Evolutionary conservation across 2,329 filamentous ascomycete species (phyloP), one percentile per base, ranked within the genome.

Genomic region (Penicillium sp.): DNA sequence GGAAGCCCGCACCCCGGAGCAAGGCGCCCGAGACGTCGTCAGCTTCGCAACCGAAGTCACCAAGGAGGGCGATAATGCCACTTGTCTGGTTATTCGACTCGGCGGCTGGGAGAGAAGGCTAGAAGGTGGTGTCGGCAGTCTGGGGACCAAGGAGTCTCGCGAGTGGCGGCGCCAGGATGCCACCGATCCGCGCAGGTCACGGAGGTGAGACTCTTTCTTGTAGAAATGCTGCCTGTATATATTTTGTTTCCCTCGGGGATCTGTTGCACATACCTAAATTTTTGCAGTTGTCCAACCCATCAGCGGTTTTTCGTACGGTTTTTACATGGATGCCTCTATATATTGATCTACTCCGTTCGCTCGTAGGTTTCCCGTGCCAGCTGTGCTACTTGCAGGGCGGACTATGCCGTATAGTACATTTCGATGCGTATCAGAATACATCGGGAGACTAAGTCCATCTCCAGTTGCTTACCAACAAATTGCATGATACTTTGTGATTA

Each of bases 91-190:
- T 2, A 74, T 84, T 10, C 68, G 80, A 33, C 62, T 84, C 14
- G 80, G 80, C 4, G 80, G 80, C 0, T 83, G 80, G 80, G 80
- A 83, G 59, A 71, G 80, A 41, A 64, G 72, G 39, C 59, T 64
- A 19, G 90, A 97, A 62, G 93, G 93, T 3, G 93, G 93, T 0
- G 65, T 91, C 44, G 91, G 91, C 2, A 93, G 88, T 58, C 64
- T 97, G 63, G 87, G 89, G 2, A 97, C 91, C 4, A 94, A 89
- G 70, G 91, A 97, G 74, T 80, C 90, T 62, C 79, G 93, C 45
- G 88, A 94, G 53, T 90, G 84, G 68, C 80, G 89, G 64, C 81
- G 79, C 59, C 75, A 81, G 34, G 89, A 96, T 64, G 89, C 91
- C 4, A 72, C 80, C 49, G 86, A 95, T 73, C 90, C 90, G 30